phyloP scores from a whole-genome alignment of 2,329 filamentous ascomycete species.

The Ceratocystis destructans region DNA sequence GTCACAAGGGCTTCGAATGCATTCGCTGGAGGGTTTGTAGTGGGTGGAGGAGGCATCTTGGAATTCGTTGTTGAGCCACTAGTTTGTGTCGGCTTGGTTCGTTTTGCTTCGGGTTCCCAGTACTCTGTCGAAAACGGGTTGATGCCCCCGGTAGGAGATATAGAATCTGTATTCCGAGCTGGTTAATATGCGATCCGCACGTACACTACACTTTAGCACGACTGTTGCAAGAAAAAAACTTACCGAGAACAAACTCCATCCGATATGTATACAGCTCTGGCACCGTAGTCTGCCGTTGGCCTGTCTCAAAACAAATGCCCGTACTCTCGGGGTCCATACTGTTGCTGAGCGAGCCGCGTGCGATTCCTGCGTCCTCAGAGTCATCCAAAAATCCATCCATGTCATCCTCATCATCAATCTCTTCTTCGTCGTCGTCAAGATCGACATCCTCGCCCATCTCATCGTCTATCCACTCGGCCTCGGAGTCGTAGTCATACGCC shows the following conservation, averaged over 20 bases:
- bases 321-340: slow-evolving; percentile 64
- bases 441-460: slow-evolving; percentile 54
- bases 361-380: slow-evolving; percentile 52
- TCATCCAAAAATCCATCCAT: slow-evolving; percentile 87
- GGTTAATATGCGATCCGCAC: slow-evolving; percentile 20
- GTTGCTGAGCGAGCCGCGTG: slow-evolving; percentile 46
- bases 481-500: slow-evolving; percentile 74
- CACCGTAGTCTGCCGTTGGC: slow-evolving; percentile 33
- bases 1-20: slow-evolving; percentile 28
- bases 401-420: slow-evolving; percentile 61
- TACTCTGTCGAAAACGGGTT: slow-evolving; percentile 76
- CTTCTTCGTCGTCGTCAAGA: slow-evolving; percentile 55
- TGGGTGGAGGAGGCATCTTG: slow-evolving; percentile 23
- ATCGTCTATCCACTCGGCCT: slow-evolving; percentile 73
- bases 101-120: slow-evolving; percentile 45
- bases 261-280: slow-evolving; percentile 45
- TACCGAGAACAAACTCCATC: slow-evolving; percentile 63
- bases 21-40: slow-evolving; percentile 25
- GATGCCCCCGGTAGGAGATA: slow-evolving; percentile 44
- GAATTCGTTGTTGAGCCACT: slow-evolving; percentile 13
- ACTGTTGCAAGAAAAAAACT: slow-evolving; percentile 24
- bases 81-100: slow-evolving; percentile 2
- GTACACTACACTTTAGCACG: not conserved
- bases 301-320: slow-evolving; percentile 72
- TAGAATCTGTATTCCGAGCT: slow-evolving; percentile 28